phyloP scores from a whole-genome alignment of 208 protist genomes.

The Leishmania lainsoni region DNA sequence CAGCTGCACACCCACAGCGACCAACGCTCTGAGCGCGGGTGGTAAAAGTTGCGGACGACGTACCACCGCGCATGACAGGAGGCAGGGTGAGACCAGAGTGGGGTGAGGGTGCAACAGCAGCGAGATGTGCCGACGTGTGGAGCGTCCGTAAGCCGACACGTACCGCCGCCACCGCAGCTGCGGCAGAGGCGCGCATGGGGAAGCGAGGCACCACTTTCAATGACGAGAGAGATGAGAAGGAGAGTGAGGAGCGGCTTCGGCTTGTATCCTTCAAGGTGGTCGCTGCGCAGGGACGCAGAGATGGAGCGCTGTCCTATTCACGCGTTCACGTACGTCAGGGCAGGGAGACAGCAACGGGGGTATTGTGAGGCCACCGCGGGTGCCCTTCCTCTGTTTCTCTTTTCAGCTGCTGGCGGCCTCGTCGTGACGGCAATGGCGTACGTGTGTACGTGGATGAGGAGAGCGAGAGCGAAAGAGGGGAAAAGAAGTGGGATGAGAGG shows the following conservation, averaged over 20 bases:
- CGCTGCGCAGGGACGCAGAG: background rate
- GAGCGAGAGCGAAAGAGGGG: background rate
- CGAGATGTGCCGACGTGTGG: background rate
- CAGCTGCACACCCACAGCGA: background rate
- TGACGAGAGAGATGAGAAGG: background rate
- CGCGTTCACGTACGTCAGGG: background rate
- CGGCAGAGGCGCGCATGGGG: background rate
- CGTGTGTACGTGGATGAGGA: too few relatives aligned
- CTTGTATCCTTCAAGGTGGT: background rate
- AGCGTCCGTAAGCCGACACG: background rate
- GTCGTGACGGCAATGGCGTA: too few relatives aligned
- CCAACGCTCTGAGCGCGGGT: background rate
- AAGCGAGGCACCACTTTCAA: background rate
- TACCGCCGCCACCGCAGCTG: background rate
- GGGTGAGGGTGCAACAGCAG: background rate
- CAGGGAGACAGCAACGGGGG: background rate
- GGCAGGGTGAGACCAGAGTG: background rate
- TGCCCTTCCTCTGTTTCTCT: too few relatives aligned
- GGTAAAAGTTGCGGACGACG: background rate
- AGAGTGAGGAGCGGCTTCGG: background rate
- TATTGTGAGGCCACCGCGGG: background rate
- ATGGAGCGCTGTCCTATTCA: background rate
- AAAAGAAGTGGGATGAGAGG: background rate
- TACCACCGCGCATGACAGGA: background rate
- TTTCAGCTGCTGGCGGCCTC: too few relatives aligned